Evolutionary conservation across 2,329 filamentous ascomycete genomes (phyloP).

Genomic region (Colletotrichum australisinense): DNA sequence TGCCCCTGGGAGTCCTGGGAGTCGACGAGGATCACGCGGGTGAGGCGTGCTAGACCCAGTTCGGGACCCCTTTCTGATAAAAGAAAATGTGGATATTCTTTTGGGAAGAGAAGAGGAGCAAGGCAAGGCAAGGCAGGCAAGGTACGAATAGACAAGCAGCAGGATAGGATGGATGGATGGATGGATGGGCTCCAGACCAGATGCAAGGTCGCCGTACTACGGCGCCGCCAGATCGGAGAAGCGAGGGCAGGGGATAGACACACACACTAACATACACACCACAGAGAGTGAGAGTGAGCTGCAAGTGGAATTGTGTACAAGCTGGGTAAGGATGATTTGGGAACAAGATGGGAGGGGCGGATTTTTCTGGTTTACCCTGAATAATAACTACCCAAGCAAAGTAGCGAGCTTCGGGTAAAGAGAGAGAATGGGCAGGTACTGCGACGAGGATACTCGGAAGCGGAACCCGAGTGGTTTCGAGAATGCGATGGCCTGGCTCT

Average conservation of each 20-base stretch:
- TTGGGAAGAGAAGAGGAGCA: neutral
- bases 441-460: slow-evolving; percentile 43
- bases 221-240: slow-evolving; percentile 36
- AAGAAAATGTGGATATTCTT: slow-evolving; percentile 36
- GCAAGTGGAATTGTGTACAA: neutral
- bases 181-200: slow-evolving; percentile 16
- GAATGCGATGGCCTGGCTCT: slow-evolving; percentile 38
- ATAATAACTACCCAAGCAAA: slow-evolving; percentile 48
- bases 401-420: slow-evolving; percentile 31
- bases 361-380: slow-evolving; percentile 42
- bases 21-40: slow-evolving; percentile 59
- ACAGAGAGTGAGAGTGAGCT: neutral
- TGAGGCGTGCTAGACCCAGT: slow-evolving; percentile 61
- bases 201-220: slow-evolving; percentile 27
- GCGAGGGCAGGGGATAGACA: slow-evolving; percentile 22
- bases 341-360: slow-evolving; percentile 17
- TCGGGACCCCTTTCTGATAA: slow-evolving; percentile 36
- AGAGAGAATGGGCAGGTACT: slow-evolving; percentile 24
- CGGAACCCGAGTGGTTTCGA: slow-evolving; percentile 49
- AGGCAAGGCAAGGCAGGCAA: neutral
- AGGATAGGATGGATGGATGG: neutral
- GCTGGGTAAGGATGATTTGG: neutral
- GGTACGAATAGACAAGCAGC: no score
- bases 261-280: no score
- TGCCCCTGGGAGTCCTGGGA: slow-evolving; percentile 46